Evolutionary conservation across 1,284 basidiomycete species (phyloP), one percentile per base, ranked within the genome.

Genomic region (Phellinidium pouzarii): DNA sequence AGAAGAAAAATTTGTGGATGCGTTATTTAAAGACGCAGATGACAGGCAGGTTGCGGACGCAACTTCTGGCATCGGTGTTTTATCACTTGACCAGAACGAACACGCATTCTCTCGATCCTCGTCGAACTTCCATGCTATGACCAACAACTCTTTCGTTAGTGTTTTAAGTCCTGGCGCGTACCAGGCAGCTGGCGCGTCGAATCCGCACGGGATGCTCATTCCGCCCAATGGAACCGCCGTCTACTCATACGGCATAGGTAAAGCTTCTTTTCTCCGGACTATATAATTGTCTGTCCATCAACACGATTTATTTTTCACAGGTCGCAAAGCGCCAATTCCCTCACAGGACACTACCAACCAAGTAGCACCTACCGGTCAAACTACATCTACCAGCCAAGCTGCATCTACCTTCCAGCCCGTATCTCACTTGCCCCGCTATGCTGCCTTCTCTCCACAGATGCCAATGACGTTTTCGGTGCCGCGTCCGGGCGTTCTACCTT

Each of bases 11-110:
- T 36, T 44, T 22, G 26, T 34, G 11, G 46, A 44, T 14, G 31
- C 31, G 31, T 34, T 34, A 26, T 20, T 22, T 12, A 12, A n/a
- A 44, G 43, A 44, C 19, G 19, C 29, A 19, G 31, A 23, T 44
- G 53, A 54, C 42, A 27, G 36, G 43, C 48, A 50, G 48, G 43
- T 50, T 12, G 47, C 25, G 34, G 53, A 54, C 41, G 53, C 48
- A 37, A 46, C 41, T 44, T 38, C 42, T 50, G 40, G 53, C 26
- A 23, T 38, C 26, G 43, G 36, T 40, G 42, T 50, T 31, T 41
- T 45, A 45, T 45, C 53, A 11, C 40, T 44, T 38, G 48, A 53
- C 20, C 52, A 53, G 46, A 51, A 34, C 17, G 50, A 42, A 17
- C 19, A 40, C 37, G n/a, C 37, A 40, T 40, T 27, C 20, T 20